phyloP scores from a whole-genome alignment of 345 rosid genomes.

The Eucalyptus decipiens region DNA sequence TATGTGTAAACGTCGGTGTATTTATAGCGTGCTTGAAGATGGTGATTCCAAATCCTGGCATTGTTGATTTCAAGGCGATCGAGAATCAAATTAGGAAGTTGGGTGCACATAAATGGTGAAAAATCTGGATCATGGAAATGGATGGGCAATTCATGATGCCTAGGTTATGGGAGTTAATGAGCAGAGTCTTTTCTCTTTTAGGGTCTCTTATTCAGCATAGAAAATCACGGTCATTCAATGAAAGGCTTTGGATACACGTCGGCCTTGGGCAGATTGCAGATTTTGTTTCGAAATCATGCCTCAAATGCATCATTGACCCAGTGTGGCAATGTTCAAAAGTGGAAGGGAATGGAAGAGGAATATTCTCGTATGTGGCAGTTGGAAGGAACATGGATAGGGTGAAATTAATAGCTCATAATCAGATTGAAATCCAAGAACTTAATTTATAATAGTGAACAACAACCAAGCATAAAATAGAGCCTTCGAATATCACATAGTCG shows the following conservation, averaged over 20 bases:
- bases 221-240: background rate
- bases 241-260: background rate
- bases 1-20: background rate
- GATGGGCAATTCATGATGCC: background rate
- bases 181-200: background rate
- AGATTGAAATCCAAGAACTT: background rate
- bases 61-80: background rate
- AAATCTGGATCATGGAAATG: background rate
- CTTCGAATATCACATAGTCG: background rate
- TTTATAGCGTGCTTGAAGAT: background rate
- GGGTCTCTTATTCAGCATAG: background rate
- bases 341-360: background rate
- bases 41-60: background rate
- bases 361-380: background rate
- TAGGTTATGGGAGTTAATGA: background rate
- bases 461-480: background rate
- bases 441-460: background rate
- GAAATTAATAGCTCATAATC: background rate
- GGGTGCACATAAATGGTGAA: background rate
- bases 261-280: background rate
- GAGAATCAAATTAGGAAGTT: background rate
- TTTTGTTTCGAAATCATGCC: background rate
- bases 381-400: background rate
- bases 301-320: background rate
- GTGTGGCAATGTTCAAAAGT: background rate